Evolutionary conservation across 2,329 filamentous ascomycete species (phyloP).

Genomic region (Monilinia vaccinii-corymbosi): DNA sequence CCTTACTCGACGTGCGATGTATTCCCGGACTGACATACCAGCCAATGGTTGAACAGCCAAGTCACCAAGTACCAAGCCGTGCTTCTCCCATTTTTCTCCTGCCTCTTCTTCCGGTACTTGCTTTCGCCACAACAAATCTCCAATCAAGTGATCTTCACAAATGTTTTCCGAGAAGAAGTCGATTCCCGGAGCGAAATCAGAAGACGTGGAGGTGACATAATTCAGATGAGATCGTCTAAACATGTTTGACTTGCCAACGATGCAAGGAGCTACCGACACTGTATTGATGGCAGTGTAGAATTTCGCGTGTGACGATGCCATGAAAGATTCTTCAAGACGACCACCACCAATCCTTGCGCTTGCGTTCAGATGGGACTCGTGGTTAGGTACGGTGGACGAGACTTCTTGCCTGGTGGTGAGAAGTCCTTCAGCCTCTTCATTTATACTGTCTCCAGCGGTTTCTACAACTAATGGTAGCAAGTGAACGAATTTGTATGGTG

Average conservation of each 20-base stretch:
- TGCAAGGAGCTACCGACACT: constrained; percentile 81
- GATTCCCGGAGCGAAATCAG: constrained; percentile 53
- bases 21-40: constrained; percentile 67
- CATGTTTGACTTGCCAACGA: constrained; percentile 97
- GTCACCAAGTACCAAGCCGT: constrained; percentile 77
- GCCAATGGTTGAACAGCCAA: constrained; percentile 84
- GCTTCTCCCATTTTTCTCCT: constrained; percentile 54
- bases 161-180: constrained; percentile 95
- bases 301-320: constrained; percentile 88
- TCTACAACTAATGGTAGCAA: constrained; percentile 89
- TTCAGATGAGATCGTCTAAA: constrained; percentile 89
- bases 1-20: constrained; percentile 70
- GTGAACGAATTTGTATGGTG: constrained; percentile 84
- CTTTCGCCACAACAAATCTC: constrained; percentile 81
- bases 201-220: constrained; percentile 46
- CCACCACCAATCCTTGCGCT: constrained; percentile 53
- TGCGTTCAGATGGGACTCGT: constrained; percentile 20
- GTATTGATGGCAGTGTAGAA: constrained; percentile 98
- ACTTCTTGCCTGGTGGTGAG: constrained; percentile 18
- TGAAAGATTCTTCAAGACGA: constrained; percentile 86
- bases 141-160: constrained; percentile 94
- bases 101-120: constrained; percentile 40
- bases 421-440: constrained; percentile 21
- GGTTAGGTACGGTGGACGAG: constrained; percentile 18
- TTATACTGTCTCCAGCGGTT: constrained; percentile 36